Base-by-base conservation (phyloP, 148 eudicot genomes). In the Silene conica region DNA sequence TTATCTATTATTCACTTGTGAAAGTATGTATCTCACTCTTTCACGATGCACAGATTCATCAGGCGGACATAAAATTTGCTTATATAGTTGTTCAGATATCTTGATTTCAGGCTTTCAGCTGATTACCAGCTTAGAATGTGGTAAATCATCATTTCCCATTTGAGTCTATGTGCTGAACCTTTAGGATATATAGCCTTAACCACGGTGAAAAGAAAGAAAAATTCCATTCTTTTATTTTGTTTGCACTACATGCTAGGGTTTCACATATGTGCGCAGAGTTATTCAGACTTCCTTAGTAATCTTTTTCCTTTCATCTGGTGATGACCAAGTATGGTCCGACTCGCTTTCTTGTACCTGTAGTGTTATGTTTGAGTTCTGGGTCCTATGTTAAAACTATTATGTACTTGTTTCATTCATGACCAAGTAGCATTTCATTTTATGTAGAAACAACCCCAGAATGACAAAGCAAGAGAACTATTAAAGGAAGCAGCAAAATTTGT, bases 401-500 rank as follows among this genome's bases (percentile, higher is more conserved):
- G 21, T 18, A 13, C 20, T 4, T 20, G 28, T 31, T 26, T 3
- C 6, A 15, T 14, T 14, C 48, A 59, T 72, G n/a, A 13, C 19
- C n/a, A n/a, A n/a, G 34, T 41, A 70, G 57, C 63, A 22, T 63
- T 22, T n/a, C n/a, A n/a, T n/a, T n/a, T 74, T 78, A 56, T 85
- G 87, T 72, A 80, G 84, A 78, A 58, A 57, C 73, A 70, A 63
- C 73, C 70, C 43, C 71, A 55, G 69, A 74, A 25, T 73, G 86
- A 74, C 56, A 78, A 74, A 77, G 65, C 58, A 38, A 76, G 70
- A 43, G 80, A 74, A 73, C 54, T 69, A 50, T 23, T 21, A 26
- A 70, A 74, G 34, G 79, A 77, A 64, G 73, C 70, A 34, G 60
- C 79, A 13, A 61, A 79, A 62, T 45, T 65, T 62, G 76, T 15